Percentiles rank a stretch among this genome's conserved stretches.
These are phyloP conservation scores for Yarrowia yakushimensis DNA, from an alignment of 805 yeast genomes.

Conservation along the genomic window DNA sequence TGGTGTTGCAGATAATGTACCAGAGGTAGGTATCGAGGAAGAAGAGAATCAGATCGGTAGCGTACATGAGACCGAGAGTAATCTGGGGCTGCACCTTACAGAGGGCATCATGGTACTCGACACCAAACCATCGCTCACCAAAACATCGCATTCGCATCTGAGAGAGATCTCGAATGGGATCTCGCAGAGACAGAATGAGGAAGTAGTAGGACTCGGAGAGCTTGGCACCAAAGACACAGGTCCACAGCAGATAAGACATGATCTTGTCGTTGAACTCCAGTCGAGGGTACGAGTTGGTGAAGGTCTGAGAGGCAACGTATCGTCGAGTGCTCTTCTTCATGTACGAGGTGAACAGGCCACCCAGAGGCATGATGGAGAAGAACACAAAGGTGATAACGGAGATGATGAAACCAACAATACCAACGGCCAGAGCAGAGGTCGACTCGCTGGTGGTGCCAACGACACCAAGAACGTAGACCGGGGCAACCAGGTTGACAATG, in stretches of 20 bases:
- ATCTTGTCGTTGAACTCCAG: conserved; percentile 89
- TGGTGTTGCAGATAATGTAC: conserved; percentile 94
- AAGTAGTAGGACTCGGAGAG: conserved; percentile 88
- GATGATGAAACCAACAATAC: conserved; percentile 83
- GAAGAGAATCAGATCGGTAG: conserved; percentile 90
- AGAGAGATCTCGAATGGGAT: conserved; percentile 88
- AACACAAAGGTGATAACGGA: conserved; percentile 79
- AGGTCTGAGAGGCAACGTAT: conserved; percentile 90
- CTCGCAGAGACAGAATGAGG: conserved; percentile 82
- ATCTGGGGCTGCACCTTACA: conserved; percentile 87
- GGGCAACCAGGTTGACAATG: conserved; percentile 48
- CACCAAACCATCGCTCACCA: conserved; percentile 90
- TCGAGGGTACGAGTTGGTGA: conserved; percentile 85
- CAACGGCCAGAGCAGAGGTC: conserved; percentile 52
- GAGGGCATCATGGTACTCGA: conserved; percentile 41
- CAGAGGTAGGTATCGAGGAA: conserved; percentile 98
- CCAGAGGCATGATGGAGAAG: conserved; percentile 93
- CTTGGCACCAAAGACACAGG: conserved; percentile 83
- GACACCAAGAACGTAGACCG: conserved; percentile 48
- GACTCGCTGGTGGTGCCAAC: conserved; percentile 39
- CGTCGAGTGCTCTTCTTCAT: conserved; percentile 81
- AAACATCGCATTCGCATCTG: conserved; percentile 86
- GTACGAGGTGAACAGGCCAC: conserved; percentile 92
- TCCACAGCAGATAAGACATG: conserved; percentile 93
- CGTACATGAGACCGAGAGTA: conserved; percentile 86